Percentiles rank a stretch among this genome's conserved stretches.
phyloP scores from a whole-genome alignment of 495 filamentous ascomycete genomes.

The Penicillium longicatenatum region DNA sequence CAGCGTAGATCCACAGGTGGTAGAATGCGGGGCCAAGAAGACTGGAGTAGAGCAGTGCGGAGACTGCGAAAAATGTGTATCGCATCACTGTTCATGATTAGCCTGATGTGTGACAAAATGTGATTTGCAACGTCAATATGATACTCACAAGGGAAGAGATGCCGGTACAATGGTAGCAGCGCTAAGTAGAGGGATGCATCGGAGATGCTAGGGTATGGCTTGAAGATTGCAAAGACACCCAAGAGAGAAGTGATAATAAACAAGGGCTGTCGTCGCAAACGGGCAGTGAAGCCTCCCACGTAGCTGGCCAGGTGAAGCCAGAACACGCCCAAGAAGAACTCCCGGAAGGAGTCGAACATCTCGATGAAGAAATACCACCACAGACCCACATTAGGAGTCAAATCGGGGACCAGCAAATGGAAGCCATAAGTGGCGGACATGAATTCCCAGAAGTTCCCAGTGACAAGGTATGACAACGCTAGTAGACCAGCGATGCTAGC shows the following conservation, averaged over 20 bases:
- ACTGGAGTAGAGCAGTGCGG: constrained; percentile 80
- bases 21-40: constrained; percentile 95
- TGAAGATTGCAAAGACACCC: constrained; percentile 89
- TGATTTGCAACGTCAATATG: background rate
- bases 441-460: constrained; percentile 80
- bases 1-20: constrained; percentile 97
- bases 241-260: constrained; percentile 80
- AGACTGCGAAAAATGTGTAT: constrained; percentile 83
- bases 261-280: constrained; percentile 79
- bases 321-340: constrained; percentile 96
- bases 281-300: constrained; percentile 78
- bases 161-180: constrained; percentile 82
- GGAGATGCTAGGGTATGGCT: constrained; percentile 91
- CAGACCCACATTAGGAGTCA: constrained; percentile 91
- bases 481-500: constrained; percentile 60
- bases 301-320: constrained; percentile 93
- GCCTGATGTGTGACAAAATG: background rate
- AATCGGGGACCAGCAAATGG: constrained; percentile 84
- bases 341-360: constrained; percentile 97
- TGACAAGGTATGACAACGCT: constrained; percentile 70
- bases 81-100: constrained; percentile 68
- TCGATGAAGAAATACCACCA: constrained; percentile 99
- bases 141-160: constrained; percentile 85
- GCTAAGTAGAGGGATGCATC: constrained; percentile 84
- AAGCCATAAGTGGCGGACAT: constrained; percentile 87